phyloP scores from a whole-genome alignment of 75 land plant genomes.

The Cunninghamia lanceolata region DNA sequence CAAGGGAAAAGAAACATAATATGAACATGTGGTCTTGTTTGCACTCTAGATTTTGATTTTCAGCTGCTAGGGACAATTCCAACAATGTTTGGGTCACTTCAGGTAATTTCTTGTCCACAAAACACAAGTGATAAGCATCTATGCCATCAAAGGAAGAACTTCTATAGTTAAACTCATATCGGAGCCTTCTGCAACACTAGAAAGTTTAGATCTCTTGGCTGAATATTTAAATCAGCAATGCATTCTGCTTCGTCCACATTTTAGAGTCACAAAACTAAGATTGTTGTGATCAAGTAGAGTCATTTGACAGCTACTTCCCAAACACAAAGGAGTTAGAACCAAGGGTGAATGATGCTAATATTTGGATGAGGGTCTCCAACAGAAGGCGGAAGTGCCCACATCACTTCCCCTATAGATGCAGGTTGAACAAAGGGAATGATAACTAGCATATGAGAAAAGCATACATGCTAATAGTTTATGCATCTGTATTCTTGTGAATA shows the following conservation, averaged over 20 bases:
- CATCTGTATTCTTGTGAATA: not conserved
- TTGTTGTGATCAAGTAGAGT: not conserved
- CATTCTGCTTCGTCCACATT: not conserved
- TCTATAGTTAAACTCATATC: not conserved
- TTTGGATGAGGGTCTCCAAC: not conserved
- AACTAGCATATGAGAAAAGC: not conserved
- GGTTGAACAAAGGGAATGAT: not conserved
- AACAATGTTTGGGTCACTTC: not conserved
- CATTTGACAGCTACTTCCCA: not conserved
- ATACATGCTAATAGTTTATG: not conserved
- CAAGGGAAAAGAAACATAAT: not conserved
- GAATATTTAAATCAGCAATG: too few relatives aligned
- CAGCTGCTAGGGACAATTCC: not conserved
- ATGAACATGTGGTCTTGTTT: not conserved
- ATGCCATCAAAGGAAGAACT: not conserved
- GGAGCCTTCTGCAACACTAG: not conserved
- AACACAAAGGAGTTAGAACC: not conserved
- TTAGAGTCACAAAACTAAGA: not conserved
- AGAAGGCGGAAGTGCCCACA: not conserved
- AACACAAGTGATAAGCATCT: not conserved
- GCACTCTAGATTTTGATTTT: not conserved
- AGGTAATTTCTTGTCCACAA: not conserved
- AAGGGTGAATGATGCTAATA: not conserved
- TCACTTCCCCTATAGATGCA: not conserved
- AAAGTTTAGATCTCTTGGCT: not conserved